Evolutionary conservation across 2,329 filamentous ascomycete species (phyloP), one percentile per base, ranked within the genome.

Genomic region (Fusarium tuaranense): DNA sequence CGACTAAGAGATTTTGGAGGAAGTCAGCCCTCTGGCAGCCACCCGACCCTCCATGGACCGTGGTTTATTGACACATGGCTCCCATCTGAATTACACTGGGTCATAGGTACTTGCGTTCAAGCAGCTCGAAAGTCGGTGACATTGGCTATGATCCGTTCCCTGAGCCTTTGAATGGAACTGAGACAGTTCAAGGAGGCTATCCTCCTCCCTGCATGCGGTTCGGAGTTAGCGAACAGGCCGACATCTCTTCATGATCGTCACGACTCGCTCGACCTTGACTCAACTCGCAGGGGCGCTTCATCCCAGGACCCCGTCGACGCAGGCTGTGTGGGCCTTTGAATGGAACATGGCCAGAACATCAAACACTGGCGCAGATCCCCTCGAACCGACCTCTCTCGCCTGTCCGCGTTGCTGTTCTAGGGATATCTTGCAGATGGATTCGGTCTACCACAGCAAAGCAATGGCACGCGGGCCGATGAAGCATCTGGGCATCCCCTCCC

Each of bases 151-250:
- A 32, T 41, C 63, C 55, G 63, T 59, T 57, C 60, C 62, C 62
- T 55, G 30, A 16, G 30, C n/a, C 38, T 59, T 57, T 7, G n/a
- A 34, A 32, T 36, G 36, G 60, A 38, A 30, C 41, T 38, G 57
- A 46, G 62, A 61, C 48, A 48, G 55, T 57, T 27, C 32, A 57
- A 44, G 7, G 32, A 59, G 34, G 30, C 62, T 59, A 36, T 60
- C 65, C 34, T 25, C 53, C 69, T 71, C 71, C 66, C 67, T 72
- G 71, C 71, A 73, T 71, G 38, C 63, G 36, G 27, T 58, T 46
- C 60, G 62, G 59, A 34, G 32, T 44, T 57, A 64, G 22, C 60
- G 60, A 71, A 66, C 64, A 62, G 20, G 60, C 67, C 59, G 53
- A 65, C 65, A 39, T 69, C 44, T 61, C 44, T 46, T 20, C 34